Evolutionary conservation across 2,329 filamentous ascomycete genomes (phyloP), one percentile per base, ranked within the genome.

Genomic region (Pleoardoris graminearum): DNA sequence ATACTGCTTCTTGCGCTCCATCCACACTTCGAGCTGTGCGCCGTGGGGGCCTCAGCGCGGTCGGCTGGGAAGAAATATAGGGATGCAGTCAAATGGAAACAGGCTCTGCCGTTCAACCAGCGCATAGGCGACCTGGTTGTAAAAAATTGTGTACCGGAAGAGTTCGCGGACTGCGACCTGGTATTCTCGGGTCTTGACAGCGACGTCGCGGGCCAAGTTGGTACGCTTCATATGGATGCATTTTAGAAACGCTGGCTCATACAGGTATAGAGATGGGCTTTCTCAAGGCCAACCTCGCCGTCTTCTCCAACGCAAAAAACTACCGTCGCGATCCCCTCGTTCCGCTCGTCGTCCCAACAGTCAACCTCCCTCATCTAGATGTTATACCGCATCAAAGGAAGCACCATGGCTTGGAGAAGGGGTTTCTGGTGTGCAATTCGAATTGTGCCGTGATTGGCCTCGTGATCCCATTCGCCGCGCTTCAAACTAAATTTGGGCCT

Each of bases 301-400:
- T 97, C 72, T 97, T 99, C 80, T 96, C 91, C 67, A 99, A 97
- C 75, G 92, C 94, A 46, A 97, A 97, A 77, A 97, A 97, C 83
- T 91, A 96, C 82, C 89, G 94, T 66, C 88, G 88, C 71, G 87
- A 96, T 72, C 91, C 91, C 17, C 80, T 93, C 43, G 91, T 97
- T 2, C 94, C 94, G 10, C 86, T 97, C 68, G 89, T 97, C 59
- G 92, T 97, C 7, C 94, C 94, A 1, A 96, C 91, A 17, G 92
- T 97, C 74, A 97, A 97, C 79, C 85, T 96, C 11, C 77, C 84
- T 37, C 93, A 97, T 76, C 83, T 97, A 66, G 84, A 88, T 69
- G 82, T 97, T 56, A 93, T 97, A 70, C 87, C 89, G n/a, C 87
- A 95, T 75, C 93, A 97, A 78, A 84, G 90, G 57, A 81, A 85